A percentile compares a stretch with the other conserved stretches of the same genome.
Evolutionary conservation across 2,329 filamentous ascomycete species (phyloP).

Genomic region (Arthrobotrys entomopaga): DNA sequence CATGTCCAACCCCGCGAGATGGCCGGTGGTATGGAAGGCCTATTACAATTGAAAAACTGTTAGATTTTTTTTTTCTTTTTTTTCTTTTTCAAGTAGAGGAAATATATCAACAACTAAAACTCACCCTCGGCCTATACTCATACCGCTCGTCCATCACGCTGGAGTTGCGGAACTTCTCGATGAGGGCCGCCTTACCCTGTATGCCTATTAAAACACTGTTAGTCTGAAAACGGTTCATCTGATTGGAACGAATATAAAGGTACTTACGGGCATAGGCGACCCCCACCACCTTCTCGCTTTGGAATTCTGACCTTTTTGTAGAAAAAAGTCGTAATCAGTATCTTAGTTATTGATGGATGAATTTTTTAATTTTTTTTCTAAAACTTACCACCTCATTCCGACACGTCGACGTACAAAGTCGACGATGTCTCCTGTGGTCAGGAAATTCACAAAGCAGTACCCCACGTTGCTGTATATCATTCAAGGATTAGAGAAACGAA

Average conservation of each 20-base stretch:
- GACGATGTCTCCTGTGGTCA: conserved; percentile 61
- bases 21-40: conserved; percentile 26
- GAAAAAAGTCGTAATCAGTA: conserved; percentile 32
- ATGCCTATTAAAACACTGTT: conserved; percentile 71
- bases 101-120: conserved; percentile 22
- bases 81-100: no score
- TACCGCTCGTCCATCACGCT: conserved; percentile 90
- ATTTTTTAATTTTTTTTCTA: no score
- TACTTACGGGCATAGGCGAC: conserved; percentile 92
- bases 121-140: conserved; percentile 84
- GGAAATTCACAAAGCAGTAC: conserved; percentile 96
- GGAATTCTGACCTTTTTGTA: conserved; percentile 77
- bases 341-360: no score
- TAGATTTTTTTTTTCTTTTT: conserved; percentile 13
- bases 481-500: conserved; percentile 59
- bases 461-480: conserved; percentile 74
- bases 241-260: background rate
- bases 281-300: conserved; percentile 84
- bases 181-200: conserved; percentile 87
- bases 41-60: conserved; percentile 2
- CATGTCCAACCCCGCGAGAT: conserved; percentile 15
- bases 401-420: conserved; percentile 23
- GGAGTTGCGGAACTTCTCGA: conserved; percentile 96
- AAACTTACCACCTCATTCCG: conserved; percentile 31
- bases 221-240: conserved; percentile 1